Base-by-base conservation (phyloP, 768 basidiomycete species). In the Suillus tomentosus region DNA sequence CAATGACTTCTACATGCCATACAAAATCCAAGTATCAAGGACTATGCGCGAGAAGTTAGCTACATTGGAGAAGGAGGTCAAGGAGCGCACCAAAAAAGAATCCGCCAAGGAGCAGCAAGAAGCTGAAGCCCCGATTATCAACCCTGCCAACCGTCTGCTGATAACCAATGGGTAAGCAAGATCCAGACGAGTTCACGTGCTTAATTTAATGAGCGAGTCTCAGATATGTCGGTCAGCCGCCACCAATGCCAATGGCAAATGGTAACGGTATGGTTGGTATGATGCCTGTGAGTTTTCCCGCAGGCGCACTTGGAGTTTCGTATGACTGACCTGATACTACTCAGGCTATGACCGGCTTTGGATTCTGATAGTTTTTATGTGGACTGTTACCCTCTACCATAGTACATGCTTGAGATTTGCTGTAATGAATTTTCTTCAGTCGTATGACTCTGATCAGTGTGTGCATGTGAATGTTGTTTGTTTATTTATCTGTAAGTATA, bases 1-100 rank as follows among this genome's bases (percentile, higher is more conserved):
- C 54, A 94, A 94, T 72, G 97, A 99, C 78, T 99, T 96, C 80
- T 93, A 92, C 74, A 97, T 96, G 93, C 97, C 97, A 1, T 99
- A 93, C 77, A 89, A 87, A 74, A 89, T 97, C 56, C 96, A 99
- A 76, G 85, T 87, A 39, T 90, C 93, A 71, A 87, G 95, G 62
- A 85, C 89, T 43, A 80, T 89, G 73, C 84, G 91, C 19, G 91
- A 91, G 63, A 92, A 94, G 91, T 69, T 96, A 73, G 83, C 87
- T 5, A 79, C 84, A 42, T 80, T 99, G 48, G 95, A 97, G 80
- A 95, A 91, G 78, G 90, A 96, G 72, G 87, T 98, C 48, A 87
- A 87, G 75, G 96, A 96, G 73, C 85, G 91, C 53, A 85, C 90
- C 37, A 90, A 90, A 79, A 95, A 93, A 78, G 91, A 95, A 42